These are phyloP conservation scores for Pestalotiopsis sp. DNA, from an alignment of 2,329 filamentous ascomycete species.

Conservation along the genomic window DNA sequence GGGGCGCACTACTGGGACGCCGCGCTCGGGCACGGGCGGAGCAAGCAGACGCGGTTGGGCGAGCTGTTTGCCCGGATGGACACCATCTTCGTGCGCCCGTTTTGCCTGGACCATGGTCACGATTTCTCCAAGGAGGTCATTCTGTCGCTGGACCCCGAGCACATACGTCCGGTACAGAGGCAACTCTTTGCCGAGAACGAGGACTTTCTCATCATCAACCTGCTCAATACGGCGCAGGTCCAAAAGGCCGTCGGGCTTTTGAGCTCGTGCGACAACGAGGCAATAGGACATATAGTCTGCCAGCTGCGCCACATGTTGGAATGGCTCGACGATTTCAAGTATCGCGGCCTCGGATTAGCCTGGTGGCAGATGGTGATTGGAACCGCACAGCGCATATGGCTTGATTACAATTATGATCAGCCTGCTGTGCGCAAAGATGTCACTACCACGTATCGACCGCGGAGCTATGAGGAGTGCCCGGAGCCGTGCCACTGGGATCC, in stretches of 20 bases:
- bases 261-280: no score
- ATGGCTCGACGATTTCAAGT: neutral
- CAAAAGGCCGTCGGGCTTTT: no score
- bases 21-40: no score
- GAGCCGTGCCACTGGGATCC: neutral
- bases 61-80: neutral
- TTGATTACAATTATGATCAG: neutral
- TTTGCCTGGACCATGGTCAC: neutral
- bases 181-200: no score
- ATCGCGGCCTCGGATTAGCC: neutral
- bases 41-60: neutral
- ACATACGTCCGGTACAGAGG: no score
- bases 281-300: no score
- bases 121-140: neutral
- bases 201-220: no score
- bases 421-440: neutral
- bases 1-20: no score
- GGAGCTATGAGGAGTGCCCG: neutral
- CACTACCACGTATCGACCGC: neutral
- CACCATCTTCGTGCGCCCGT: neutral
- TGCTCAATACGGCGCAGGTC: no score
- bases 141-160: no score
- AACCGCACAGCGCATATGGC: neutral
- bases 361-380: neutral
- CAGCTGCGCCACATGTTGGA: no score